Base-by-base conservation (phyloP, 805 yeast species). In the Kuraishia floccosa region DNA sequence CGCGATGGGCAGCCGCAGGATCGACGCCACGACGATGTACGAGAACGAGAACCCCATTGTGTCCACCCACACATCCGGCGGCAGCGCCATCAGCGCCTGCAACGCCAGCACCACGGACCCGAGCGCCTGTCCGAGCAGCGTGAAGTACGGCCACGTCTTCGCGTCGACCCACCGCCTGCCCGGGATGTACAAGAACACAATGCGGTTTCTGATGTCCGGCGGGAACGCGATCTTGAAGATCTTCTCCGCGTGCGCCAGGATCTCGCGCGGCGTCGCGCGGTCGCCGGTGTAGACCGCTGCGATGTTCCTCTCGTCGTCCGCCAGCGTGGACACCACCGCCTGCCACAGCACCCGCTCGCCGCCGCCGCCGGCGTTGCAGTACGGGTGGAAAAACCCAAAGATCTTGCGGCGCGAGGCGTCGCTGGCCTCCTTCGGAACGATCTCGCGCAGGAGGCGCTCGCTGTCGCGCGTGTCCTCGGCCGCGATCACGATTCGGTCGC, bases 341-440 rank as follows among this genome's bases (percentile, higher is more conserved):
- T 83, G 86, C 98, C 98, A 91, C 25, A 91, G 60, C 1, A 91
- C 98, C 34, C 89, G 72, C 50, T 91, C 99, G 16, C 99, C 99
- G 19, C 99, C 99, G 13, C 99, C 99, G 28, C 94, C 95, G 24
- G 95, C 93, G 49, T 82, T 83, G 39, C 96, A 86, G 44, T 78
- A 82, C 0, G 98, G 98, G 55, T 91, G 99, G 60, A 91, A 86
- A 46, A 81, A 87, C 5, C 97, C 99, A 49, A 62, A 78, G 8
- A 84, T 52, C 7, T 63, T 41, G 25, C 46, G 50, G 17, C 82
- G 47, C 11, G 40, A 35, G 1, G 56, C 50, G 41, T 65, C 70
- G 2, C 46, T 38, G 2, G 51, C 50, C 31, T 49, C 57, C 24
- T 65, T 44, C 6, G 51, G 47, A 12, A 32, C 48, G 14, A 52